Conservation (phyloP, 306 rosid species). For the Castanea mollissima region DNA sequence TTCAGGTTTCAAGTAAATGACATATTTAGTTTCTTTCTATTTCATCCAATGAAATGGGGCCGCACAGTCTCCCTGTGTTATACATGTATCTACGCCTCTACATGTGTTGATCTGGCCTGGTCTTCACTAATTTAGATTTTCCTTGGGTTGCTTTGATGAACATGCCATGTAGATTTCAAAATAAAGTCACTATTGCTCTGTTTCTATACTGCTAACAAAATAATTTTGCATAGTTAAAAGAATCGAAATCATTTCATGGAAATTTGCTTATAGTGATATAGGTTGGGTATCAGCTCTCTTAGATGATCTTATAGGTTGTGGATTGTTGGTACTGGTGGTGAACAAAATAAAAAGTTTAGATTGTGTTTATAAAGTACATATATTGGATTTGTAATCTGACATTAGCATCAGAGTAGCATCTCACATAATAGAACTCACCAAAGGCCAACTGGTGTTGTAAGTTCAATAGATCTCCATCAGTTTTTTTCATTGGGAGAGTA, state of each 20-base stretch:
- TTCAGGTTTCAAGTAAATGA: neutral
- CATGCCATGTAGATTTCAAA: neutral
- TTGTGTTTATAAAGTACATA: neutral
- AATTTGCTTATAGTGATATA: neutral
- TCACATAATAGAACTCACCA: neutral
- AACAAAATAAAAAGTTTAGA: neutral
- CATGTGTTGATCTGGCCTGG: neutral
- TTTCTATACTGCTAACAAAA: neutral
- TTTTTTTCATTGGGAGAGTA: neutral
- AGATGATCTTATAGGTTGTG: slow-evolving; percentile 3
- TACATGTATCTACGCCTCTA: neutral
- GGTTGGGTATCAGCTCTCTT: neutral
- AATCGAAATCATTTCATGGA: neutral
- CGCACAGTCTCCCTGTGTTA: neutral
- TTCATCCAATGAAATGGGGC: neutral
- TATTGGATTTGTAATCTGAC: neutral
- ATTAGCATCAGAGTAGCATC: neutral
- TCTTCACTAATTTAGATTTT: neutral
- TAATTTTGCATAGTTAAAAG: neutral
- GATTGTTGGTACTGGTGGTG: slow-evolving; percentile 7
- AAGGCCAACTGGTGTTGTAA: neutral
- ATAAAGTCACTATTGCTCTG: neutral
- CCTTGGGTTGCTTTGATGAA: neutral
- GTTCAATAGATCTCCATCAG: neutral
- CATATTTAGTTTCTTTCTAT: neutral